Conservation (phyloP, 2,329 filamentous ascomycete genomes). For the Colletotrichum sp. region DNA sequence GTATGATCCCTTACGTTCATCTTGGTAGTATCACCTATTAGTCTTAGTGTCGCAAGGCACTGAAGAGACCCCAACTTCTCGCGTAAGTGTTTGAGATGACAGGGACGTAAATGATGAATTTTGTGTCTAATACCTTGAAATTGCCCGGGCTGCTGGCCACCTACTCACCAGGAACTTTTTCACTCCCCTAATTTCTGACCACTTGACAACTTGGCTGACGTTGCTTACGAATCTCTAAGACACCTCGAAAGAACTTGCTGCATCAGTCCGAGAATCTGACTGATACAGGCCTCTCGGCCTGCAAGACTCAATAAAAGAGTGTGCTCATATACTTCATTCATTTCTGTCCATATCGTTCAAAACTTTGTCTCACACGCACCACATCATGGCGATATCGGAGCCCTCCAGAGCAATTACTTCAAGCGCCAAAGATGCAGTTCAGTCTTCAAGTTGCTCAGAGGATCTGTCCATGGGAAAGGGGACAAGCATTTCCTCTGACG, state of each 20-base stretch:
- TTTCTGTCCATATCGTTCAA: neutral
- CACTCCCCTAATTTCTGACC: neutral
- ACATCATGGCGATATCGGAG: neutral
- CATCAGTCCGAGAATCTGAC: neutral
- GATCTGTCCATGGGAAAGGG: neutral
- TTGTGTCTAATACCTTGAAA: neutral
- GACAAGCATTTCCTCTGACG: neutral
- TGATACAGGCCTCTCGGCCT: neutral
- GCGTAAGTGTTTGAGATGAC: neutral
- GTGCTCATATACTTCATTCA: neutral
- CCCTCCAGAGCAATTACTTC: neutral
- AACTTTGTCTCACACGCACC: neutral
- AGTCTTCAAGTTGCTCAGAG: neutral
- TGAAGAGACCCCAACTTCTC: neutral
- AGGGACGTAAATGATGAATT: neutral
- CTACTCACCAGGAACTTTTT: neutral
- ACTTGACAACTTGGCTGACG: neutral
- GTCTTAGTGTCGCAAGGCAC: neutral
- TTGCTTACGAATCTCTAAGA: neutral
- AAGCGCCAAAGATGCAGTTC: neutral
- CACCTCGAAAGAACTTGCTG: neutral
- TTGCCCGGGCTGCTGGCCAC: neutral
- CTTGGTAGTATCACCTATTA: neutral
- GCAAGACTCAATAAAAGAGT: neutral
- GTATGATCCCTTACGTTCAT: neutral